These are phyloP conservation scores for Peronosclerospora sorghi DNA, from an alignment of 352 stramenopile species.

Conservation along the genomic window DNA sequence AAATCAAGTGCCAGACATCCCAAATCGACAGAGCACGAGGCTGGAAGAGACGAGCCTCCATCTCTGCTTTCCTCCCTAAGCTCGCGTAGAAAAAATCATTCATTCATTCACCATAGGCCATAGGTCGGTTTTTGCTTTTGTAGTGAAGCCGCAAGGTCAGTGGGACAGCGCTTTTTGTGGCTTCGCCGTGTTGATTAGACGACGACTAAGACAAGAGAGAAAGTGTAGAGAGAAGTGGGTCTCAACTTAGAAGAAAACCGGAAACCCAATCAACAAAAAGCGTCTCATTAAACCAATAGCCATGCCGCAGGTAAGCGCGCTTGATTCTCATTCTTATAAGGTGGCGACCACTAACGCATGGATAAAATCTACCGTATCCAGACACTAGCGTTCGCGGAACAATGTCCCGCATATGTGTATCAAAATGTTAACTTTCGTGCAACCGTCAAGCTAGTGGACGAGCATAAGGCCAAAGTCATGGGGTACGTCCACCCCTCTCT, in stretches of 20 bases:
- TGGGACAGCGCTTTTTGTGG: slow-evolving; percentile 8
- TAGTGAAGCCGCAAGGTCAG: slow-evolving; percentile 5
- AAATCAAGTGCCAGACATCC: slow-evolving; percentile 10
- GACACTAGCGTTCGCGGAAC: slow-evolving; percentile 45
- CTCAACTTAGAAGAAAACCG: neutral
- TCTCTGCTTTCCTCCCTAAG: slow-evolving; percentile 2
- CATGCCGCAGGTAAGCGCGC: slow-evolving; percentile 31
- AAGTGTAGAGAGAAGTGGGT: neutral
- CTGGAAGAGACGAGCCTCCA: slow-evolving; percentile 11
- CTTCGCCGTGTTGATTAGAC: slow-evolving; percentile 10
- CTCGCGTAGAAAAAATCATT: slow-evolving; percentile 7
- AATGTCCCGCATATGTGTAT: slow-evolving; percentile 53
- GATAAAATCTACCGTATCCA: slow-evolving; percentile 10
- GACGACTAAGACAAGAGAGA: slow-evolving; percentile 2
- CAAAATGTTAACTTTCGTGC: slow-evolving; percentile 45
- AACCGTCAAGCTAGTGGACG: slow-evolving; percentile 49
- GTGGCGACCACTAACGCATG: neutral
- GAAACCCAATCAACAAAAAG: neutral
- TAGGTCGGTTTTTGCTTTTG: neutral
- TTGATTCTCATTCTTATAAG: no score
- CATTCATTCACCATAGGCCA: neutral
- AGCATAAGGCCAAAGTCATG: slow-evolving; percentile 42
- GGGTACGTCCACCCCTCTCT: slow-evolving; percentile 20
- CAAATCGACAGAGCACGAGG: slow-evolving; percentile 16
- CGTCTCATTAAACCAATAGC: slow-evolving; percentile 6